phyloP scores from a whole-genome alignment of 139 green algal genomes.

The Chlamydomonas sphaeroides region DNA sequence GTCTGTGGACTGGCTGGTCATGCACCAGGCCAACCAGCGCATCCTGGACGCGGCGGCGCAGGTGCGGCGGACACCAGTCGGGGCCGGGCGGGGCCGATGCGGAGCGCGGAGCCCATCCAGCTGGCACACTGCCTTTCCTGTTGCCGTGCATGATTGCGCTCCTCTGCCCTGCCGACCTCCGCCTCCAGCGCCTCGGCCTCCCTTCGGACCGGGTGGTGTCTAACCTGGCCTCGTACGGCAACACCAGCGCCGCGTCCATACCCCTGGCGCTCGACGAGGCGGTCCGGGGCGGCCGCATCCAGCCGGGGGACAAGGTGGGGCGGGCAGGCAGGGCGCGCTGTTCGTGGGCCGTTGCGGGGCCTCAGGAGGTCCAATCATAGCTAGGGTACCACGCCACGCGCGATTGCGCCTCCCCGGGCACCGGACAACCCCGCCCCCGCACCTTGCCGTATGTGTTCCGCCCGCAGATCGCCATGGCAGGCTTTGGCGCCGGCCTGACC shows the following conservation, averaged over 20 bases:
- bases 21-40: constrained; percentile 96
- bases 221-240: constrained; percentile 88
- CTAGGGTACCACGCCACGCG: too few species aligned
- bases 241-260: constrained; percentile 96
- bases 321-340: not conserved
- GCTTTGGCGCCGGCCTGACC: constrained; percentile 95
- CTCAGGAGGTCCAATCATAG: too few species aligned
- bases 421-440: not conserved
- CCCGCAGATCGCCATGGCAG: constrained; percentile 86
- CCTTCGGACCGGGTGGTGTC: constrained; percentile 52
- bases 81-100: not conserved
- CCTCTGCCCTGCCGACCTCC: too few species aligned
- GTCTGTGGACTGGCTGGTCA: constrained; percentile 91
- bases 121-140: not conserved
- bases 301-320: constrained; percentile 60
- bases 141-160: too few species aligned
- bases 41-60: constrained; percentile 92
- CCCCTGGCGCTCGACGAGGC: constrained; percentile 95
- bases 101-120: not conserved
- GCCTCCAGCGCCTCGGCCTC: constrained; percentile 77
- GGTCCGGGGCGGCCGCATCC: constrained; percentile 79
- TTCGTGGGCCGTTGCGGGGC: too few species aligned
- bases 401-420: not conserved
- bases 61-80: not conserved
- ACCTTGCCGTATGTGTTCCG: too few species aligned